Evolutionary conservation across 169 alveolate species (phyloP), one percentile per base, ranked within the genome.

Genomic region (Babesia ovata): DNA sequence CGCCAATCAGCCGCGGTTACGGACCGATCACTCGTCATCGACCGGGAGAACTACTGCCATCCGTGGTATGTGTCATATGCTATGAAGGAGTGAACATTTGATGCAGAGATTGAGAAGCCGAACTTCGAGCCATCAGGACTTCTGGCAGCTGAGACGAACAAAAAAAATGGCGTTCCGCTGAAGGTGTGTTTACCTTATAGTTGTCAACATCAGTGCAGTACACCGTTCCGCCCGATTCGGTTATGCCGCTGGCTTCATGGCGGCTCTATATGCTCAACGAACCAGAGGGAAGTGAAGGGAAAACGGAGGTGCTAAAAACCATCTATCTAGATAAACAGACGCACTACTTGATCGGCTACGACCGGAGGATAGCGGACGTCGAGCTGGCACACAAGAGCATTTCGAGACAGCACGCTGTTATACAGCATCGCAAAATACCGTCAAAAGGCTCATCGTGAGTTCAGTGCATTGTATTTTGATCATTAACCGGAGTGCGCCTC

Each of bases 341-440:
- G 44, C 77, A 82, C 62, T 92, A 91, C 78, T 62, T 94, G 61
- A 73, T 94, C 65, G 99, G 99, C n/a, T 96, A 94, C 84, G 99
- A 97, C 71, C 73, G 66, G 26, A 83, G 96, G 70, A 95, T 96
- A 21, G 95, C 94, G 44, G 97, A 97, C 84, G 93, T 98, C 24
- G 63, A 76, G 28, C 62, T 95, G 28, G 88, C 86, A 58, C 95
- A 97, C 67, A 92, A 93, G 10, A 88, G 97, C 22, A 84, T 95
- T 24, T 94, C 97, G 8, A 92, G 91, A 53, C 98, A 98, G 78
- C 99, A 98, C 83, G 98, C 99, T 13, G 99, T 96, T n/a, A 95
- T 98, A 49, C 98, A 96, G 79, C 96, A 91, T 84, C 88, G 98
- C 69, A 86, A 77, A 59, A 83, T 79, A 29, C 87, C 77, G 33